A percentile compares a stretch with the other conserved stretches of the same genome.
Evolutionary conservation across 305 asterid genomes (phyloP).

Genomic region (Ilex paraguariensis): DNA sequence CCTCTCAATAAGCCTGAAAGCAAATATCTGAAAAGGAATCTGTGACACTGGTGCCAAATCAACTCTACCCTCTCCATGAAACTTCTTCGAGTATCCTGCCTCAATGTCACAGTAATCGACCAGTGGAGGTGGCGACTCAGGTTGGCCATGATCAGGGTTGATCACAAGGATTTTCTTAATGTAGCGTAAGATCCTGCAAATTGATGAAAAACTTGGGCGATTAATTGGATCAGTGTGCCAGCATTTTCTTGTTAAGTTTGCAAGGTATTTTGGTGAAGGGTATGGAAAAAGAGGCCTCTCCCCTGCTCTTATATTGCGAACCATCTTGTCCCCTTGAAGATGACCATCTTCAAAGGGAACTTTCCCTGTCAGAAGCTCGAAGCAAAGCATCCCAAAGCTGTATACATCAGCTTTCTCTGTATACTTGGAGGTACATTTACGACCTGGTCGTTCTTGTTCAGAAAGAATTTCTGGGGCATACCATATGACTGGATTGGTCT

Average conservation of each 20-base stretch:
- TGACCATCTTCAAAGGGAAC: constrained; percentile 70
- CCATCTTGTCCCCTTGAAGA: constrained; percentile 71
- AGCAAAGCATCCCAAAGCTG: constrained; percentile 85
- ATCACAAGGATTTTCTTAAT: constrained; percentile 61
- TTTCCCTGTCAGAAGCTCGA: constrained; percentile 71
- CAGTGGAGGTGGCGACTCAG: constrained; percentile 72
- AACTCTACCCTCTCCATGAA: constrained; percentile 24
- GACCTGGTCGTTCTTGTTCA: constrained; percentile 39
- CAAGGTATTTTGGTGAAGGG: constrained; percentile 68
- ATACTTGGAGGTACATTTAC: constrained; percentile 26
- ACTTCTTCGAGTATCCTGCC: constrained; percentile 44
- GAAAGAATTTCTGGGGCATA: constrained; percentile 71
- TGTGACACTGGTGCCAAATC: constrained; percentile 41
- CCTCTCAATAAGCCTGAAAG: constrained; percentile 57
- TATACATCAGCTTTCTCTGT: constrained; percentile 74
- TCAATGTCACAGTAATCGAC: constrained; percentile 79
- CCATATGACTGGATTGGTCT: constrained; percentile 54
- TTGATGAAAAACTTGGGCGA: constrained; percentile 71
- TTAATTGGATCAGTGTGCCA: constrained; percentile 63
- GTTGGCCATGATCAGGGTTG: constrained; percentile 74
- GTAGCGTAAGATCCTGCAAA: constrained; percentile 69
- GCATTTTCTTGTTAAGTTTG: constrained; percentile 64
- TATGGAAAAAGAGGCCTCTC: constrained; percentile 81
- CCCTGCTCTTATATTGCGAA: constrained; percentile 61
- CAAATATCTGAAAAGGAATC: constrained; percentile 73